Conservation (phyloP, 192 early-diverging fungal genomes). For the Pecoramyces ruminantium region DNA sequence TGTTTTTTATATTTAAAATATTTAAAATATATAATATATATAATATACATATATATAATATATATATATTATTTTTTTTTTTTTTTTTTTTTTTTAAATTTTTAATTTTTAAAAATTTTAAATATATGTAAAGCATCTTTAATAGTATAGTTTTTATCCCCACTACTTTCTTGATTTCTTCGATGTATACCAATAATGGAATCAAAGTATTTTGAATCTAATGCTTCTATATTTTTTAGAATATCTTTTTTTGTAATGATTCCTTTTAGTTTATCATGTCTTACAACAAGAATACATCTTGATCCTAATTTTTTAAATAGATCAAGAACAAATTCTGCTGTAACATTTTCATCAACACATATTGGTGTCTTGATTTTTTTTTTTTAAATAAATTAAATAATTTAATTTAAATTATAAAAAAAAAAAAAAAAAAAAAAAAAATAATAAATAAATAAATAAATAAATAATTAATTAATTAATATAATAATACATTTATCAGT, state of each 20-base stretch:
- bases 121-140: neutral
- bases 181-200: neutral
- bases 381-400: too few relatives aligned
- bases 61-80: too few relatives aligned
- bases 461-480: too few relatives aligned
- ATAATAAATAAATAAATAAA: too few relatives aligned
- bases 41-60: too few relatives aligned
- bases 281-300: neutral
- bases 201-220: neutral
- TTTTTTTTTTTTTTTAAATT: too few relatives aligned
- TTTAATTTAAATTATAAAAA: too few relatives aligned
- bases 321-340: slow-evolving; percentile 57
- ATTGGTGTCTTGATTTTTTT: slow-evolving; percentile 30
- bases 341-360: slow-evolving; percentile 46
- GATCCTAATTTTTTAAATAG: slow-evolving; percentile 64
- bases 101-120: neutral
- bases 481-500: too few relatives aligned
- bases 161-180: neutral
- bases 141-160: neutral
- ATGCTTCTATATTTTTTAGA: neutral
- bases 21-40: too few relatives aligned
- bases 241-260: neutral
- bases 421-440: too few relatives aligned
- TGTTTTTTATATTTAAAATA: too few relatives aligned
- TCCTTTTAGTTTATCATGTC: neutral